Base-by-base conservation (phyloP, 495 filamentous ascomycete species). In the Aspergillus funiculosus region DNA sequence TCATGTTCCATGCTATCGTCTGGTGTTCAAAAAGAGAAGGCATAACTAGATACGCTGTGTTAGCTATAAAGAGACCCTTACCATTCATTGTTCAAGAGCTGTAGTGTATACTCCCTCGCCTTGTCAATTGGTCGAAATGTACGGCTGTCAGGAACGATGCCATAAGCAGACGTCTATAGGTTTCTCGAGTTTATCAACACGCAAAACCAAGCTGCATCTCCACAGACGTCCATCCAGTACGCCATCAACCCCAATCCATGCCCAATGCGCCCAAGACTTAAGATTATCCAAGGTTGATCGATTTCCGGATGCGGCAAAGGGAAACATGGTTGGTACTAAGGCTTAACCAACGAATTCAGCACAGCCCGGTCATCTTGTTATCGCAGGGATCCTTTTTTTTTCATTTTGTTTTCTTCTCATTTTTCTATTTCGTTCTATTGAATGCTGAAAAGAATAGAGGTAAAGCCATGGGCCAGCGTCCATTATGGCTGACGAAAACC, bases 301-400 rank as follows among this genome's bases (percentile, higher is more conserved):
- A 35, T 30, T 29, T 18, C 47, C 52, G 47, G 43, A 48, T 50
- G 43, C 47, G 47, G 47, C 42, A 42, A 44, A 27, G 35, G 39
- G 22, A 54, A 54, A 54, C 52, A 50, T 31, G 52, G 52, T 46
- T 50, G 25, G 28, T 19, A 36, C 27, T 19, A 24, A 24, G 24
- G 39, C 21, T 22, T 32, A 44, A 51, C 52, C 38, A 50, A 42
- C 32, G 25, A 43, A 40, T 13, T 10, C 35, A 15, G 20, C 29
- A 27, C 39, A 40, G 4, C 26, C 24, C 21, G 20, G 22, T 38
- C 25, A 40, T 27, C 29, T 19, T 17, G 10, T 20, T 13, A 4
- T 6, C 32, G 6, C 14, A 34, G 15, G 11, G 17, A 21, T 8
- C 25, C 22, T 6, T 31, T 22, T 20, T 46, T 24, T 18, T 38